These are phyloP conservation scores for Simmondsia chinensis DNA, from an alignment of 148 eudicot genomes.

Conservation along the genomic window DNA sequence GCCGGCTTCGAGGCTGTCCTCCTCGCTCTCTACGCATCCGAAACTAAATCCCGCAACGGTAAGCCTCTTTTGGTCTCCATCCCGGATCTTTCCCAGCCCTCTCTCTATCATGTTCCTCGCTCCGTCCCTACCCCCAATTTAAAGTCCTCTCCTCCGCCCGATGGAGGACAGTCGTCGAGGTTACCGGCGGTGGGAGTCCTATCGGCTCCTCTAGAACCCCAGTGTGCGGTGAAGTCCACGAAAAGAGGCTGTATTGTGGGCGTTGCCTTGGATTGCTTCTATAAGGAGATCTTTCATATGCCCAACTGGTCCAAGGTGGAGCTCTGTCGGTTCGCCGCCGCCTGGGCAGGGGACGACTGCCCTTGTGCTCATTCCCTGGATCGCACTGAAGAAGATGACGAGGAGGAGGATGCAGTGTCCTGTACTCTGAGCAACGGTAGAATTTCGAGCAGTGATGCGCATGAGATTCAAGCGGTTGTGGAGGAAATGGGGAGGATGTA, in stretches of 20 bases:
- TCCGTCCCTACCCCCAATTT: constrained; percentile 8
- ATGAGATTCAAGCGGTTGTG: constrained; percentile 10
- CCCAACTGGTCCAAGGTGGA: constrained; percentile 80
- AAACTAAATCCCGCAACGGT: constrained; percentile 56
- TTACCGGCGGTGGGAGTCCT: constrained; percentile 39
- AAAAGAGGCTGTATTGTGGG: constrained; percentile 77
- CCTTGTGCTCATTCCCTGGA: constrained; percentile 35
- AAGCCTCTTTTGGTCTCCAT: constrained; percentile 49
- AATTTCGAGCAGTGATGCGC: not conserved
- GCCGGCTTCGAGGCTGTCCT: constrained; percentile 88
- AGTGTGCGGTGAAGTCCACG: constrained; percentile 73
- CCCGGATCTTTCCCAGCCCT: constrained; percentile 71
- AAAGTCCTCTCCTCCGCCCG: constrained; percentile 10
- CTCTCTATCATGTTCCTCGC: constrained; percentile 58
- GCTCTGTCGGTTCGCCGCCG: constrained; percentile 53
- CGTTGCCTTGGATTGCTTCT: constrained; percentile 59
- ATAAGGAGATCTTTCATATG: constrained; percentile 70
- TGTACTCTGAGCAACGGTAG: constrained; percentile 5
- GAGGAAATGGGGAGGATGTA: constrained; percentile 13
- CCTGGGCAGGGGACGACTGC: constrained; percentile 80
- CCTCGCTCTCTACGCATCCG: constrained; percentile 51
- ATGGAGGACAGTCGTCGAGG: not conserved
- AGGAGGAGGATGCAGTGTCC: constrained; percentile 10
- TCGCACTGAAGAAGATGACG: constrained; percentile 8
- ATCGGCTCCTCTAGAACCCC: constrained; percentile 71